Base-by-base conservation (phyloP, 805 yeast species). In the Lachancea waltii region DNA sequence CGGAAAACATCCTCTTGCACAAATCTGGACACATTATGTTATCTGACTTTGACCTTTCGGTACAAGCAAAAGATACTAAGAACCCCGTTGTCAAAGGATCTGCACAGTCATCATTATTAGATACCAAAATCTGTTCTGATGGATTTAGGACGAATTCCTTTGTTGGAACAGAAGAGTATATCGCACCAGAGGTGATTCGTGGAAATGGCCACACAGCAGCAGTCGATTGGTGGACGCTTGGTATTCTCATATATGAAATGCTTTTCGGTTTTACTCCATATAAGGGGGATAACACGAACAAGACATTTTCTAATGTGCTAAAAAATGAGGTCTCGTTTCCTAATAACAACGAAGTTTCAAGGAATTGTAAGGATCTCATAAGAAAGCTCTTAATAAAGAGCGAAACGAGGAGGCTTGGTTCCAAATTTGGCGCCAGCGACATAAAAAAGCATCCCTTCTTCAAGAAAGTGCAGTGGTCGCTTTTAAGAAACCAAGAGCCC, bases 181-280 rank as follows among this genome's bases (percentile, higher is more conserved):
- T 92, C 53, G 97, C 99, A 0, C 99, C 99, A 0, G 99, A 92
- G 55, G 98, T 92, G 4, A 92, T 92, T 38, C 70, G 92, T 58
- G 97, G 97, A 1, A 85, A 89, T 50, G 98, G 98, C 2, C 99
- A 92, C 53, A 90, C 97, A 1, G 81, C 90, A 6, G 96, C 97
- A 0, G 98, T 92, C 13, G 99, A 92, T 61, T 92, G 98, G 98
- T 92, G 99, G 99, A 92, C 98, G 0, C 67, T 92, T 47, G 99
- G 99, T 3, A 87, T 92, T 15, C 71, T 92, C 51, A 68, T 87
- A 17, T 94, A 78, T 61, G 99, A 92, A 57, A 92, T 92, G 98
- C 65, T 92, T 16, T 89, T 77, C 60, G 97, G 97, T 1, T 83
- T 86, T 7, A 92, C 98, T 0, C 99, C 99, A 2, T 92, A 90